Conservation (phyloP, 2,329 filamentous ascomycete species). For the Geoglossum cookeanum region DNA sequence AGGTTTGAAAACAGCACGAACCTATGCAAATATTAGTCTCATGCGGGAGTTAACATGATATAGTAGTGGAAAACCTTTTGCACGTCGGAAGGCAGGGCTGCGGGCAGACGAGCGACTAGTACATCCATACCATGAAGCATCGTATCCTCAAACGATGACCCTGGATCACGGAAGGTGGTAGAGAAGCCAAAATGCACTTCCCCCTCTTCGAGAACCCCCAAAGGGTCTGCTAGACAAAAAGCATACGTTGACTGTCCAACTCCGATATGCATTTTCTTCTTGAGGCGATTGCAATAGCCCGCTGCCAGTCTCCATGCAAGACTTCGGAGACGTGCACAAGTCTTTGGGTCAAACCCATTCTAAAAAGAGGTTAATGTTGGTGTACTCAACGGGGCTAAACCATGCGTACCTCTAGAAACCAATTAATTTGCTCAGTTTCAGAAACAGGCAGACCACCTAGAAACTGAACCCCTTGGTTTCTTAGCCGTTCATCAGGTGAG, state of each 20-base stretch:
- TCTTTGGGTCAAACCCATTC: constrained; percentile 35
- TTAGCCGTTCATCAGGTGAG: neutral
- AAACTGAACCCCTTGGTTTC: constrained; percentile 17
- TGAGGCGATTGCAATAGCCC: constrained; percentile 33
- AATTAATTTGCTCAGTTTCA: constrained; percentile 32
- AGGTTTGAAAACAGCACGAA: constrained; percentile 29
- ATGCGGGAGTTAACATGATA: neutral
- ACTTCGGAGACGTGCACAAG: constrained; percentile 30
- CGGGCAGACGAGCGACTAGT: constrained; percentile 49
- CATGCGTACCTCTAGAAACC: constrained; percentile 30
- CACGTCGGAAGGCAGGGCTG: constrained; percentile 51
- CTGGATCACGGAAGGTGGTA: constrained; percentile 21
- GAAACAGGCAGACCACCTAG: constrained; percentile 31
- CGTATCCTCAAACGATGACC: constrained; percentile 27
- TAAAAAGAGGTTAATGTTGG: neutral
- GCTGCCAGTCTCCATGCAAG: constrained; percentile 29
- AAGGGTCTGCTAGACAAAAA: constrained; percentile 51
- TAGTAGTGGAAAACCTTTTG: constrained; percentile 33
- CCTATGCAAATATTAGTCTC: constrained; percentile 5
- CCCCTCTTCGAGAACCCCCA: constrained; percentile 36
- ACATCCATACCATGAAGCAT: constrained; percentile 38
- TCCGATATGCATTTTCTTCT: constrained; percentile 38
- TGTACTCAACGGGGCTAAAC: neutral
- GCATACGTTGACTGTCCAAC: constrained; percentile 42
- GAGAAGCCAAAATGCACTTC: constrained; percentile 54